These are phyloP conservation scores for Helenozyma baotianmanensis DNA, from an alignment of 805 yeast genomes.

Conservation along the genomic window DNA sequence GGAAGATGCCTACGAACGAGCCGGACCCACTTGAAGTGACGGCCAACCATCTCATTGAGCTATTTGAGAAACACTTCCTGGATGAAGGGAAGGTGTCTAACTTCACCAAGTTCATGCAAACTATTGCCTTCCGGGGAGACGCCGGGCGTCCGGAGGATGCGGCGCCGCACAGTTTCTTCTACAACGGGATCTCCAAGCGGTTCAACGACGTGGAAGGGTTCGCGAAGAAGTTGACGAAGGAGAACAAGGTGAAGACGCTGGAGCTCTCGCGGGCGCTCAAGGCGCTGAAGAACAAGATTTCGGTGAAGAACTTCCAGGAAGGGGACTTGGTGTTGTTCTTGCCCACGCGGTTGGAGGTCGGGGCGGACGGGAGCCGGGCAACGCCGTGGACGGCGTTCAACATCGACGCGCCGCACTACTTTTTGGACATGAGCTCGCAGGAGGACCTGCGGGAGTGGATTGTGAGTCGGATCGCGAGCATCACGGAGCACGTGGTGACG, in stretches of 20 bases:
- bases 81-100: conserved; percentile 1
- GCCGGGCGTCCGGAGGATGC: too few relatives aligned
- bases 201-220: conserved; percentile 86
- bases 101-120: conserved; percentile 17
- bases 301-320: conserved; percentile 60
- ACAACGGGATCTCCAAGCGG: conserved; percentile 55
- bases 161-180: conserved; percentile 25
- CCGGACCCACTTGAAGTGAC: too few relatives aligned
- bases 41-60: not conserved
- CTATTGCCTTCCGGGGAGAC: conserved; percentile 25
- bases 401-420: conserved; percentile 80
- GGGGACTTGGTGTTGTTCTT: conserved; percentile 82
- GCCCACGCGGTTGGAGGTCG: conserved; percentile 58
- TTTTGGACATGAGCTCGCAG: conserved; percentile 47
- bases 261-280: conserved; percentile 37
- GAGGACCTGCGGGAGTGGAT: conserved; percentile 64
- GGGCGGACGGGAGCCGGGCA: conserved; percentile 4
- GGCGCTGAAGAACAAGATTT: conserved; percentile 40
- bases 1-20: not conserved
- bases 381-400: conserved; percentile 95
- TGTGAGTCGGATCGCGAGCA: conserved; percentile 61
- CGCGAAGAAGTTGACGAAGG: conserved; percentile 81
- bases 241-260: conserved; percentile 48
- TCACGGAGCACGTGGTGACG: conserved; percentile 52
- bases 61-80: conserved; percentile 3